Conservation (phyloP, 805 yeast genomes). For the Spathaspora girioi region DNA sequence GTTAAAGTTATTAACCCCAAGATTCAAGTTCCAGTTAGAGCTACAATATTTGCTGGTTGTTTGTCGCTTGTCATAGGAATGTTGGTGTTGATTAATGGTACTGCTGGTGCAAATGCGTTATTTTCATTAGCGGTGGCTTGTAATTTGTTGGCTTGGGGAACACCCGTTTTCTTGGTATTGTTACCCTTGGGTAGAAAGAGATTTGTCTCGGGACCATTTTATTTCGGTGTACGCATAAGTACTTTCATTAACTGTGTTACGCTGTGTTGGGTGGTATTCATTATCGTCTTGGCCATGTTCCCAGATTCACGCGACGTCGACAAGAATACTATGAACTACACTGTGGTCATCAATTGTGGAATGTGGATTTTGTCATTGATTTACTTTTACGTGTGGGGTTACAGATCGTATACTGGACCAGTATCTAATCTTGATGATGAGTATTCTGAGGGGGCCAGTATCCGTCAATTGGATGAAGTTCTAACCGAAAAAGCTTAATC, state of each 20-base stretch:
- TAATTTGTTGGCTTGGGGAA: slow-evolving; percentile 54
- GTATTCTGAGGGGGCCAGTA: neutral
- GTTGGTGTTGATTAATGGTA: slow-evolving; percentile 47
- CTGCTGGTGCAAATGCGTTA: slow-evolving; percentile 57
- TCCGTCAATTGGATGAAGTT: neutral
- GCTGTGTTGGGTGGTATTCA: slow-evolving; percentile 43
- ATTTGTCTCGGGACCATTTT: slow-evolving; percentile 62
- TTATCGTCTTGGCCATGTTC: slow-evolving; percentile 55
- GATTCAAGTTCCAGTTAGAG: slow-evolving; percentile 58
- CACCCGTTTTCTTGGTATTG: slow-evolving; percentile 53
- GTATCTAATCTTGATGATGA: slow-evolving; percentile 12
- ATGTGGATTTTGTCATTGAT: slow-evolving; percentile 49
- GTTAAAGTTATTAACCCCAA: slow-evolving; percentile 52
- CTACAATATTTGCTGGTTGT: slow-evolving; percentile 47
- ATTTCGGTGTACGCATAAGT: slow-evolving; percentile 48
- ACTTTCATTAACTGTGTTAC: slow-evolving; percentile 43
- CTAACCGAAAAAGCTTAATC: neutral
- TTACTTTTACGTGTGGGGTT: slow-evolving; percentile 48
- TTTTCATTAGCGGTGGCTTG: slow-evolving; percentile 60
- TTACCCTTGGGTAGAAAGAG: slow-evolving; percentile 45
- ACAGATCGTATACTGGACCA: slow-evolving; percentile 55
- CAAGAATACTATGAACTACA: slow-evolving; percentile 57
- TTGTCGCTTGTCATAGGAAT: slow-evolving; percentile 48
- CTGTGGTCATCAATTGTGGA: slow-evolving; percentile 57
- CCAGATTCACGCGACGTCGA: slow-evolving; percentile 43